These are phyloP conservation scores for Cladorrhinum sp. DNA, from an alignment of 2,329 filamentous ascomycete species.

Conservation along the genomic window DNA sequence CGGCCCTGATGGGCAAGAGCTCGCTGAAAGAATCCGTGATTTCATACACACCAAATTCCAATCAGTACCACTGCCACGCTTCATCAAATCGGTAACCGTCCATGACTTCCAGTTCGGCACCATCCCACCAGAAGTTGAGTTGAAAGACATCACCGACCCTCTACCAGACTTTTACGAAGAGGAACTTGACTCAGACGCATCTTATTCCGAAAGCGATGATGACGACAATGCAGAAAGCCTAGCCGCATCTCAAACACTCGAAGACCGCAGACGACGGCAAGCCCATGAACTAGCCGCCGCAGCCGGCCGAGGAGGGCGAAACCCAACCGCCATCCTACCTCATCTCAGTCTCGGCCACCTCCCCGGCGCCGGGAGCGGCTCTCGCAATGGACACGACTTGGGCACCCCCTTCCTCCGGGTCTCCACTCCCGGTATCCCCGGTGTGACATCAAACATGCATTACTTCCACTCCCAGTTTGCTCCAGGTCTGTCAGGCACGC, in stretches of 20 bases:
- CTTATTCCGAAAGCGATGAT: conserved; percentile 48
- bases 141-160: conserved; percentile 96
- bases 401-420: conserved; percentile 57
- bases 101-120: conserved; percentile 91
- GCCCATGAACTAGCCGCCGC: conserved; percentile 14
- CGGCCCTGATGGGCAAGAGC: conserved; percentile 79
- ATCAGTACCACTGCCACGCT: conserved; percentile 82
- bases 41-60: conserved; percentile 98
- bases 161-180: conserved; percentile 95
- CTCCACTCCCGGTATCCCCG: conserved; percentile 62
- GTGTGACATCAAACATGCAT: conserved; percentile 72
- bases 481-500: conserved; percentile 67
- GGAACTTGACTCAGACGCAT: conserved; percentile 61
- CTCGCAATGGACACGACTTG: conserved; percentile 39
- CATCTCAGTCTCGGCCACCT: conserved; percentile 35
- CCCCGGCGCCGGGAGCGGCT: conserved; percentile 25
- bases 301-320: conserved; percentile 5
- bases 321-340: conserved; percentile 33
- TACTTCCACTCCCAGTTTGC: conserved; percentile 80
- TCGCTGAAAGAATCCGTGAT: conserved; percentile 81
- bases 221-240: conserved; percentile 35
- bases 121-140: conserved; percentile 77
- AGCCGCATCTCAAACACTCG: conserved; percentile 32
- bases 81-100: conserved; percentile 94
- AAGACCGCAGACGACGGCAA: conserved; percentile 31